A percentile compares a stretch with the other conserved stretches of the same genome.
Conservation (phyloP, 352 stramenopile species). For the Globisporangium recalcitrans region DNA sequence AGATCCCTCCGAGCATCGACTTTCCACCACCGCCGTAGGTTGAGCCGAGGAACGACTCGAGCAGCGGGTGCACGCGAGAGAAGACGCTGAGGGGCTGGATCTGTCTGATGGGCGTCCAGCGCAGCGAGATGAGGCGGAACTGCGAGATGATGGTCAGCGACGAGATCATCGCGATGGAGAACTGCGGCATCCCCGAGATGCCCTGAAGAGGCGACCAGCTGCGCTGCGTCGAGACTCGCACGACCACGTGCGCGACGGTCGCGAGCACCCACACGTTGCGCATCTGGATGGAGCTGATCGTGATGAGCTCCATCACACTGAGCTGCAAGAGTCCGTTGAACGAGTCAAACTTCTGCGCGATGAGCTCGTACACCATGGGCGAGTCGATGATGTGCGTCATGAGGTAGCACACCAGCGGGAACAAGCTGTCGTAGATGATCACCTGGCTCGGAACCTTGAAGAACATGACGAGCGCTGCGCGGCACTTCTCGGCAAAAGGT, state of each 20-base stretch:
- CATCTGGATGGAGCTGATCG: slow-evolving; percentile 9
- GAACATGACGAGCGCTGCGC: background rate
- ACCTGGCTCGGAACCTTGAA: slow-evolving; percentile 21
- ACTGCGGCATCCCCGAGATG: slow-evolving; percentile 20
- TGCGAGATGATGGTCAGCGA: slow-evolving; percentile 14
- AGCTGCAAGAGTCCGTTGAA: slow-evolving; percentile 20
- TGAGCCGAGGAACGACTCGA: background rate
- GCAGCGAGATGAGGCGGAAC: slow-evolving; percentile 10
- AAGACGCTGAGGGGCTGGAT: background rate
- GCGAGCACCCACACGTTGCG: slow-evolving; percentile 19
- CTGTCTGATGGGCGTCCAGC: background rate
- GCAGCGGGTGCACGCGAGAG: background rate
- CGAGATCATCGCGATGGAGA: slow-evolving; percentile 22
- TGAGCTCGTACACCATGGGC: slow-evolving; percentile 11
- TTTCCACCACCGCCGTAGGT: slow-evolving; percentile 2
- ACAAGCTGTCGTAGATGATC: slow-evolving; percentile 2
- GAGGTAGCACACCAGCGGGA: slow-evolving; percentile 5
- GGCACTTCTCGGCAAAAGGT: background rate
- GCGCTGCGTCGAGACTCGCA: slow-evolving; percentile 4
- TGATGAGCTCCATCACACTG: slow-evolving; percentile 15
- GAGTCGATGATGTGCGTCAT: slow-evolving; percentile 4
- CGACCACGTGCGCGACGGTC: slow-evolving; percentile 11
- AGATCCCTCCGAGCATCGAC: slow-evolving; percentile 1
- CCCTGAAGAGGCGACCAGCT: slow-evolving; percentile 16
- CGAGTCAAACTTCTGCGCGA: slow-evolving; percentile 21